Evolutionary conservation across 2,329 filamentous ascomycete species (phyloP).

Genomic region (Lasiodiplodia hormozganensis): DNA sequence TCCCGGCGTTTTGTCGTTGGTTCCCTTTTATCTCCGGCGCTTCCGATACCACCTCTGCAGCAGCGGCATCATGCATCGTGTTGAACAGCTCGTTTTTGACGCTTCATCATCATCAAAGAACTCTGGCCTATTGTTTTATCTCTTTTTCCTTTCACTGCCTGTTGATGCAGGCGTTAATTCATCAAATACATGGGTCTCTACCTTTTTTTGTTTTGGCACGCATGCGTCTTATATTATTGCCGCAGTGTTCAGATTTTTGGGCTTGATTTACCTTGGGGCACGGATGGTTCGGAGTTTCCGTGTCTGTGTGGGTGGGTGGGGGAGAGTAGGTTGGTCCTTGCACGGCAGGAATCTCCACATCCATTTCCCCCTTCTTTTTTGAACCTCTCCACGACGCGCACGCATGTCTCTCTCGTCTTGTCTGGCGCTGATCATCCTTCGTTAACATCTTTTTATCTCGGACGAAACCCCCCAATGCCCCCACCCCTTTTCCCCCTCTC

Average conservation of each 20-base stretch:
- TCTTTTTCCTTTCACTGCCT: slow-evolving; percentile 21
- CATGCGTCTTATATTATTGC: not conserved
- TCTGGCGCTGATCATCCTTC: not conserved
- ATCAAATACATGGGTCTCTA: slow-evolving; percentile 25
- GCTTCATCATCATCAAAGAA: slow-evolving; percentile 20
- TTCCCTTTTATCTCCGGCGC: slow-evolving; percentile 26
- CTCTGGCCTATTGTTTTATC: slow-evolving; percentile 13
- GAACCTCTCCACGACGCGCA: not conserved
- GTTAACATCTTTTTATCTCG: not conserved
- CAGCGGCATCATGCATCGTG: slow-evolving; percentile 27
- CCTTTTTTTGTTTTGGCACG: slow-evolving; percentile 3
- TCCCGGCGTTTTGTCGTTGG: slow-evolving; percentile 19
- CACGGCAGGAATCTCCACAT: not conserved
- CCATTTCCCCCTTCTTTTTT: not conserved
- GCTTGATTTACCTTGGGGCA: not conserved
- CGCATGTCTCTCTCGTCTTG: not conserved
- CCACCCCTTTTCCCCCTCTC: not conserved
- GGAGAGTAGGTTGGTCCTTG: not conserved
- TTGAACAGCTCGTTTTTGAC: slow-evolving; percentile 15
- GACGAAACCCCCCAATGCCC: not conserved
- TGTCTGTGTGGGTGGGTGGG: not conserved
- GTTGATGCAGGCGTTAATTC: slow-evolving; percentile 24
- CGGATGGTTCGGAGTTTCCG: not conserved
- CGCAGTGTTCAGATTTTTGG: slow-evolving; percentile 1
- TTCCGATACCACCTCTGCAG: slow-evolving; percentile 28